These are phyloP conservation scores for Neodidymelliopsis sp. DNA, from an alignment of 2,329 filamentous ascomycete species.

Conservation along the genomic window DNA sequence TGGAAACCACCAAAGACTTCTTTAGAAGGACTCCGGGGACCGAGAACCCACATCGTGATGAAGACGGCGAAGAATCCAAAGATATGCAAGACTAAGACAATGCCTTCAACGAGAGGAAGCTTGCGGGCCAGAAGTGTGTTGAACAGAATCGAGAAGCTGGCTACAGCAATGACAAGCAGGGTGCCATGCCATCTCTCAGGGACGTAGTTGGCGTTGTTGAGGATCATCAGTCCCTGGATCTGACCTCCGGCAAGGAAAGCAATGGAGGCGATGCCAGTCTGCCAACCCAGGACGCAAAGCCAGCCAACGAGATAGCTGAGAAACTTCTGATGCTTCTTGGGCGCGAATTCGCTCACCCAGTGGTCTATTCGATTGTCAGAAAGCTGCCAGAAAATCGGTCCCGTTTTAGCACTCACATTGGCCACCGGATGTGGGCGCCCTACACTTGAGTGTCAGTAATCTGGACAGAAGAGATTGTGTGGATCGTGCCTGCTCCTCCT, in stretches of 20 bases:
- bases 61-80: slow-evolving; percentile 60
- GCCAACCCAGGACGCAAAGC: slow-evolving; percentile 53
- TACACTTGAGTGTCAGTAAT: slow-evolving; percentile 13
- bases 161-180: slow-evolving; percentile 56
- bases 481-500: not conserved
- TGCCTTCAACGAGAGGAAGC: slow-evolving; percentile 57
- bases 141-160: slow-evolving; percentile 49
- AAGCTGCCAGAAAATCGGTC: no score
- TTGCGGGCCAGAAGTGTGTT: slow-evolving; percentile 56
- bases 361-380: no score
- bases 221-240: slow-evolving; percentile 43
- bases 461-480: no score
- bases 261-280: slow-evolving; percentile 45
- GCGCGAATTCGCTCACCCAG: slow-evolving; percentile 41
- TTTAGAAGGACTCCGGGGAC: slow-evolving; percentile 27
- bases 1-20: slow-evolving; percentile 36
- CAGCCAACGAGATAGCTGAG: slow-evolving; percentile 46
- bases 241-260: slow-evolving; percentile 40
- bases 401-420: no score
- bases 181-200: slow-evolving; percentile 59
- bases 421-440: slow-evolving; percentile 37
- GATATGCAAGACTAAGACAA: slow-evolving; percentile 58
- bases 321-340: slow-evolving; percentile 31
- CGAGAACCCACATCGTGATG: slow-evolving; percentile 41
- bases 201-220: slow-evolving; percentile 51